Evolutionary conservation across 1,139 yeast species (phyloP).

Genomic region (Ogataea hybrid): DNA sequence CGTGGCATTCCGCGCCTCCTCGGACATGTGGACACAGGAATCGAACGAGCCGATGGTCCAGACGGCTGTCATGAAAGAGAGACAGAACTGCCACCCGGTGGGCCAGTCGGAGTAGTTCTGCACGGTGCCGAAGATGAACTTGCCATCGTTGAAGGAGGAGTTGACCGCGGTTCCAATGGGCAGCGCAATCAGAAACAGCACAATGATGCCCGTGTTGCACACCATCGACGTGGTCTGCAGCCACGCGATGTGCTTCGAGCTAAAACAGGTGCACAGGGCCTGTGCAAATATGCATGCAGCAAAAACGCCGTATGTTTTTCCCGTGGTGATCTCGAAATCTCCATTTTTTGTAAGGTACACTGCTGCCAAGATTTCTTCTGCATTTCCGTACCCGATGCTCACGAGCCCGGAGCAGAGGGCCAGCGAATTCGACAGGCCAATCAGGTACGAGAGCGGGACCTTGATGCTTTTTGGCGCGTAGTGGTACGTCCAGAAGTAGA

Average conservation of each 20-base stretch:
- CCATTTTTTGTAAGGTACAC: conserved; percentile 49
- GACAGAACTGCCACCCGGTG: conserved; percentile 62
- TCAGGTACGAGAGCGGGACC: conserved; percentile 49
- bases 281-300: conserved; percentile 50
- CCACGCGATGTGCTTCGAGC: conserved; percentile 52
- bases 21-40: too few species aligned
- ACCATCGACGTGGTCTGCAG: conserved; percentile 60
- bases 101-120: conserved; percentile 59
- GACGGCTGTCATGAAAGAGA: conserved; percentile 62
- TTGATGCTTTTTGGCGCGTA: conserved; percentile 49
- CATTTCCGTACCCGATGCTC: conserved; percentile 58
- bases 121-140: conserved; percentile 54
- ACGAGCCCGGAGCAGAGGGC: conserved; percentile 58
- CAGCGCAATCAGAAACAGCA: conserved; percentile 62
- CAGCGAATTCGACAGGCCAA: conserved; percentile 58
- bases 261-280: conserved; percentile 45
- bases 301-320: conserved; percentile 53
- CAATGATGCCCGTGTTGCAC: conserved; percentile 52
- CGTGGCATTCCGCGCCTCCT: too few species aligned
- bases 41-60: too few species aligned
- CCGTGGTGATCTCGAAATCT: conserved; percentile 44
- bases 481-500: conserved; percentile 55
- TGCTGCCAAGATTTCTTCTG: conserved; percentile 51
- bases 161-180: conserved; percentile 49
- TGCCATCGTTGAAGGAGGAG: conserved; percentile 39